These are phyloP conservation scores for Hypoxylon sp. DNA, from an alignment of 2,329 filamentous ascomycete genomes.

Conservation along the genomic window DNA sequence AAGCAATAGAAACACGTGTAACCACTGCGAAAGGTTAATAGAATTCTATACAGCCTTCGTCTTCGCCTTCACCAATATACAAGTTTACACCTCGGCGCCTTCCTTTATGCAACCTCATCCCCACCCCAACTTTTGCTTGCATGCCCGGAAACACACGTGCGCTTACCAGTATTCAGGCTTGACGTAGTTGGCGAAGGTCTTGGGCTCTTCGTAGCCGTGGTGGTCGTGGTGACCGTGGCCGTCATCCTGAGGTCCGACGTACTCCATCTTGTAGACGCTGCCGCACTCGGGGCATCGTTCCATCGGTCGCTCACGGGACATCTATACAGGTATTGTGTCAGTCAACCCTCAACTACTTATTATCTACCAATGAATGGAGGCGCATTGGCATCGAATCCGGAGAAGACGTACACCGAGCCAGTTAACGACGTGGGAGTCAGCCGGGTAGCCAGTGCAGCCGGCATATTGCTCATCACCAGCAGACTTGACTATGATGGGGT, in stretches of 20 bases:
- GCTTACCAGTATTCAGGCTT: slow-evolving; percentile 92
- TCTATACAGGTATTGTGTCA: slow-evolving; percentile 62
- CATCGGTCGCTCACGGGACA: slow-evolving; percentile 89
- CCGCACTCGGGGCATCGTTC: slow-evolving; percentile 98
- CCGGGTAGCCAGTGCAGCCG: slow-evolving; percentile 95
- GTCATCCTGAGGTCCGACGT: slow-evolving; percentile 86
- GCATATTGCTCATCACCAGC: slow-evolving; percentile 96
- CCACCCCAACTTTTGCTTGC: slow-evolving; percentile 19
- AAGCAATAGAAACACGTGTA: slow-evolving; percentile 14
- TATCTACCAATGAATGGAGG: slow-evolving; percentile 1
- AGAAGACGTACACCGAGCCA: slow-evolving; percentile 84
- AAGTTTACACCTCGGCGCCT: slow-evolving; percentile 37
- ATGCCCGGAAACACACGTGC: background rate
- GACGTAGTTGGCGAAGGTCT: slow-evolving; percentile 97
- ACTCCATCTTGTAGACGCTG: slow-evolving; percentile 97
- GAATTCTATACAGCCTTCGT: slow-evolving; percentile 47
- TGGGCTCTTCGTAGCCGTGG: slow-evolving; percentile 84
- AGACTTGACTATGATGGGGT: slow-evolving; percentile 92
- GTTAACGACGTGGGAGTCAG: slow-evolving; percentile 89
- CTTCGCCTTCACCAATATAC: slow-evolving; percentile 45
- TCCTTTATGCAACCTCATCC: slow-evolving; percentile 31
- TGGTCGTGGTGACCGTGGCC: slow-evolving; percentile 70
- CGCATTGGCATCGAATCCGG: slow-evolving; percentile 9
- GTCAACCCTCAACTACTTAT: slow-evolving; percentile 5
- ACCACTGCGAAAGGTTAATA: slow-evolving; percentile 32